phyloP scores from a whole-genome alignment of 2,329 filamentous ascomycete species.

The Aspergillus terreus region DNA sequence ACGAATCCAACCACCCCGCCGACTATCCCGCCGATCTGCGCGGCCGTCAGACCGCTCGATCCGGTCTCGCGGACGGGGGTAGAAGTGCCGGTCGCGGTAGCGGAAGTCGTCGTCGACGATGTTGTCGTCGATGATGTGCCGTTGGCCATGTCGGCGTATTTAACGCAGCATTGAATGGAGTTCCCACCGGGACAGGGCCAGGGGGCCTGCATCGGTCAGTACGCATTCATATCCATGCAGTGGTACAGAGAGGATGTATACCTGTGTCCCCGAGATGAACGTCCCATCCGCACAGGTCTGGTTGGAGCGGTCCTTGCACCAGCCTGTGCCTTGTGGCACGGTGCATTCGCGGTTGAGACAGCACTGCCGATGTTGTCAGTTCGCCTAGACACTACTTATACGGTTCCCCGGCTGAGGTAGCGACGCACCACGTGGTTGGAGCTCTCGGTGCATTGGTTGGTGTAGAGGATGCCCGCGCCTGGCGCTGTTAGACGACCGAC shows the following conservation, averaged over 20 bases:
- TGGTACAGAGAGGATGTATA: neutral
- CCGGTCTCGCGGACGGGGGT: neutral
- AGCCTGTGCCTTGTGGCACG: constrained; percentile 3
- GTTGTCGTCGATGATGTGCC: neutral
- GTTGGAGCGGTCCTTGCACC: constrained; percentile 7
- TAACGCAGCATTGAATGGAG: constrained; percentile 9
- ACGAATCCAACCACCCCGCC: constrained; percentile 9
- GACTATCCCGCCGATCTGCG: constrained; percentile 11
- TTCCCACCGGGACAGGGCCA: constrained; percentile 8
- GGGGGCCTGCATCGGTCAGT: neutral
- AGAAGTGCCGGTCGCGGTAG: neutral
- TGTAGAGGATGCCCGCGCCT: constrained; percentile 9
- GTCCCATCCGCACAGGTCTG: constrained; percentile 9
- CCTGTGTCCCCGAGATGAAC: constrained; percentile 4
- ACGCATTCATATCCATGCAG: neutral
- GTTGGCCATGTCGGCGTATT: constrained; percentile 6
- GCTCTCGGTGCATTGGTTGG: constrained; percentile 6
- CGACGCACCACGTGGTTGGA: neutral
- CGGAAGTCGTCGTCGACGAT: neutral
- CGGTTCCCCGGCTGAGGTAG: too few species aligned
- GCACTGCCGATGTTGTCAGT: constrained; percentile 6
- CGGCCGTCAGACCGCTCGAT: neutral
- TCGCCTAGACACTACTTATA: neutral
- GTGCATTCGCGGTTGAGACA: constrained; percentile 6
- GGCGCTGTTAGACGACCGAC: neutral